phyloP scores from a whole-genome alignment of 176 grass and related monocot genomes.

The Oryza meyeriana region DNA sequence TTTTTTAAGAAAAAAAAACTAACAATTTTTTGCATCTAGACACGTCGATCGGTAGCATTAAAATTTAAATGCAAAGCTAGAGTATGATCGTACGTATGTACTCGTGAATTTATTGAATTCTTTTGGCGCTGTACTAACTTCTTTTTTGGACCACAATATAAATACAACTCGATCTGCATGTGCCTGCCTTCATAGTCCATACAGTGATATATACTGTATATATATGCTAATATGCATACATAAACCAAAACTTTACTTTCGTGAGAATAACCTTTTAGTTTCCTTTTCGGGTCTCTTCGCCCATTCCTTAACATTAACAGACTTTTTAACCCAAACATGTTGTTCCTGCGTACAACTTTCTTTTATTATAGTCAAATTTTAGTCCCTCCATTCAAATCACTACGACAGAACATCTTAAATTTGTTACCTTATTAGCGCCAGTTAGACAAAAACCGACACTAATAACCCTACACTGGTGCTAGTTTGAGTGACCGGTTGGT shows the following conservation, averaged over 20 bases:
- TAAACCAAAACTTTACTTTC: background rate
- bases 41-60: background rate
- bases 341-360: too few relatives aligned
- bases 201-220: background rate
- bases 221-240: background rate
- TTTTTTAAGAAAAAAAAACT: background rate
- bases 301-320: too few relatives aligned
- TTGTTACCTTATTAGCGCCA: too few relatives aligned
- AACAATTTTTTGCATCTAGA: background rate
- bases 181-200: background rate
- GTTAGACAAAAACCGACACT: too few relatives aligned
- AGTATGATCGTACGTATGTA: background rate
- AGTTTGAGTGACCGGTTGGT: too few relatives aligned
- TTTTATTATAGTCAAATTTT: too few relatives aligned
- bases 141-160: background rate
- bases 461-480: too few relatives aligned
- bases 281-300: background rate
- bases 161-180: background rate
- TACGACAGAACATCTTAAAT: too few relatives aligned
- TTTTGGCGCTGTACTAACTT: background rate
- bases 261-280: background rate
- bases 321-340: too few relatives aligned
- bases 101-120: background rate
- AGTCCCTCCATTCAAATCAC: too few relatives aligned
- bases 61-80: background rate